A percentile compares a stretch with the other conserved stretches of the same genome.
These are phyloP conservation scores for Fusarium buxicola DNA, from an alignment of 2,329 filamentous ascomycete species.

Conservation along the genomic window DNA sequence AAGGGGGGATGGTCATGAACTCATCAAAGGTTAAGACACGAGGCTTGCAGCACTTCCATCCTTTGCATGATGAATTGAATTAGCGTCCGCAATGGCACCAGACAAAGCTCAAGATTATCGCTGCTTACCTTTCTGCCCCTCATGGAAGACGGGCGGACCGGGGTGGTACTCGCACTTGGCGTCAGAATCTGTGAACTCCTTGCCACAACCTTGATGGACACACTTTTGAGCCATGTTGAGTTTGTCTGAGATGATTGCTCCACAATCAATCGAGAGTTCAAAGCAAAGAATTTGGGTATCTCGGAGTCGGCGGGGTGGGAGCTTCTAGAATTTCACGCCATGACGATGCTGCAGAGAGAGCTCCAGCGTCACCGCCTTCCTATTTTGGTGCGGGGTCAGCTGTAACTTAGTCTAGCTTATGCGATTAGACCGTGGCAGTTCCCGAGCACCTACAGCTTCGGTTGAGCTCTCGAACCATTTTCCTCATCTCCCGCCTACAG, in stretches of 20 bases:
- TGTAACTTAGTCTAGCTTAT: too few relatives aligned
- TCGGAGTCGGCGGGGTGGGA: constrained; percentile 50
- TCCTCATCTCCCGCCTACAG: neutral
- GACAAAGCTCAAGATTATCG: neutral
- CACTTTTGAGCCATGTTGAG: constrained; percentile 81
- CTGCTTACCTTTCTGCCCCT: constrained; percentile 91
- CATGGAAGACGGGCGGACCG: constrained; percentile 93
- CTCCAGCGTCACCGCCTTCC: constrained; percentile 52
- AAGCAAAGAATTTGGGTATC: constrained; percentile 20
- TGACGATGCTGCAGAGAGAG: constrained; percentile 43
- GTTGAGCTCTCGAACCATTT: constrained; percentile 30
- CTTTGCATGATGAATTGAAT: constrained; percentile 58
- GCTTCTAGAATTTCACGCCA: constrained; percentile 54
- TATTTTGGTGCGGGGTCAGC: constrained; percentile 47
- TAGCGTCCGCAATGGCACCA: neutral
- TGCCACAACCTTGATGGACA: constrained; percentile 95
- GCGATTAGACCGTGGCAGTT: constrained; percentile 23
- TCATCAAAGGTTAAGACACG: constrained; percentile 98
- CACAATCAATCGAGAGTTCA: constrained; percentile 9
- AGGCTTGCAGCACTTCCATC: constrained; percentile 99
- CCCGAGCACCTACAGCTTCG: neutral
- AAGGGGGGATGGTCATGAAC: constrained; percentile 92
- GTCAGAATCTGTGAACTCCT: constrained; percentile 82
- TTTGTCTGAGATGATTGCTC: constrained; percentile 1
- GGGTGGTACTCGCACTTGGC: constrained; percentile 94